Base-by-base conservation (phyloP, 192 early-diverging fungal genomes). In the Entomortierella chlamydospora region DNA sequence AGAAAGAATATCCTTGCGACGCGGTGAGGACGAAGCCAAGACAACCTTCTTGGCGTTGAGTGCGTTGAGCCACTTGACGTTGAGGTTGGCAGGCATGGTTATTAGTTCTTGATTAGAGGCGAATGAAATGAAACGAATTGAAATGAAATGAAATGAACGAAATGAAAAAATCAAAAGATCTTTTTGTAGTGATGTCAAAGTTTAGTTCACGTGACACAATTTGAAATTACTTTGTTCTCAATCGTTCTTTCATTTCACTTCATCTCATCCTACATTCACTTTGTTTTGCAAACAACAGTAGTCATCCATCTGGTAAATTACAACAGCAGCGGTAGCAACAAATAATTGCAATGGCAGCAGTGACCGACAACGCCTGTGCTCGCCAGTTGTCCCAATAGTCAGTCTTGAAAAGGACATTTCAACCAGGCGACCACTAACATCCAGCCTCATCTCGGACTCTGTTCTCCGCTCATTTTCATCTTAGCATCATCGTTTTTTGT, bases 21-120 rank as follows among this genome's bases (percentile, higher is more conserved):
- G 88, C 28, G 93, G 95, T 10, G 95, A 95, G 15, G 85, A 88
- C 0, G 94, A 95, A 26, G 93, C 94, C 11, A 95, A 84, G 39
- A 96, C 57, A 11, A 94, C 77, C n/a, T 81, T 83, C 70, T 89
- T 85, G 10, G 68, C 30, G 53, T 83, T 79, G 29, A 86, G 68
- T 17, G 63, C 11, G 31, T 76, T 70, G 58, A 79, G 68, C 76
- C 76, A 79, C 52, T 62, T 59, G 68, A 79, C 30, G 34, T 70
- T 79, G 57, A 79, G 63, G 18, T 77, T 58, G 18, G 66, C 60
- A 23, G 58, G 11, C 76, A 79, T 79, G 33, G 31, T 61, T 37
- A 37, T 37, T 37, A 37, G 34, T 37, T 37, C 34, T 37, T 37
- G 34, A 7, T 7, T 37, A 37, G 10, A 37, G 10, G 4, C 34